Evolutionary conservation across 169 alveolate genomes (phyloP).

Genomic region (Amoebophrya sp.): DNA sequence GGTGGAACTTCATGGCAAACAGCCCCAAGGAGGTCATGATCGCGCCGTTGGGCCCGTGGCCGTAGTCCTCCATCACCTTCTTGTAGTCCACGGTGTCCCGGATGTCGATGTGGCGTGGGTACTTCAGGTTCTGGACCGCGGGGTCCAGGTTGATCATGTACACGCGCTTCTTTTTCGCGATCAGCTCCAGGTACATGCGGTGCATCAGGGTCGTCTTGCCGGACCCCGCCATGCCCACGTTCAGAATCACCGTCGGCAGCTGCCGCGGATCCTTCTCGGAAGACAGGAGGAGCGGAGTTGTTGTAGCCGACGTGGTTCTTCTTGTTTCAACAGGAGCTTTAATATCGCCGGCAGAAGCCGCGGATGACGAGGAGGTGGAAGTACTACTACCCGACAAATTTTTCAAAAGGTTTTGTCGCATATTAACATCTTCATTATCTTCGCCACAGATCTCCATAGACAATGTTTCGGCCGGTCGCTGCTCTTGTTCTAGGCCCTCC

Average conservation of each 20-base stretch:
- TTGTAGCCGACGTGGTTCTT: no score
- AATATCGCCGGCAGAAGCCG: no score
- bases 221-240: not conserved
- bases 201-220: not conserved
- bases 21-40: constrained; percentile 93
- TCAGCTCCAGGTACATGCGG: constrained; percentile 33
- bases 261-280: no score
- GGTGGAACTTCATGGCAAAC: constrained; percentile 90
- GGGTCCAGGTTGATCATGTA: constrained; percentile 95
- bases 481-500: no score
- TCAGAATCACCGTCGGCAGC: not conserved
- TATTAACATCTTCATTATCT: no score
- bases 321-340: no score
- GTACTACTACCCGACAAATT: no score
- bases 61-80: constrained; percentile 87
- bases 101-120: constrained; percentile 68
- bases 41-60: constrained; percentile 97
- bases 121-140: constrained; percentile 72
- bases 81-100: constrained; percentile 92
- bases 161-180: constrained; percentile 62
- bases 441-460: no score
- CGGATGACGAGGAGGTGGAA: no score
- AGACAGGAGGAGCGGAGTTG: no score
- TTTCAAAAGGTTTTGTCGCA: no score
- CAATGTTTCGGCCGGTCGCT: no score